These are phyloP conservation scores for Ganoderma lucidum DNA, from an alignment of 1,284 basidiomycete genomes.

Conservation along the genomic window DNA sequence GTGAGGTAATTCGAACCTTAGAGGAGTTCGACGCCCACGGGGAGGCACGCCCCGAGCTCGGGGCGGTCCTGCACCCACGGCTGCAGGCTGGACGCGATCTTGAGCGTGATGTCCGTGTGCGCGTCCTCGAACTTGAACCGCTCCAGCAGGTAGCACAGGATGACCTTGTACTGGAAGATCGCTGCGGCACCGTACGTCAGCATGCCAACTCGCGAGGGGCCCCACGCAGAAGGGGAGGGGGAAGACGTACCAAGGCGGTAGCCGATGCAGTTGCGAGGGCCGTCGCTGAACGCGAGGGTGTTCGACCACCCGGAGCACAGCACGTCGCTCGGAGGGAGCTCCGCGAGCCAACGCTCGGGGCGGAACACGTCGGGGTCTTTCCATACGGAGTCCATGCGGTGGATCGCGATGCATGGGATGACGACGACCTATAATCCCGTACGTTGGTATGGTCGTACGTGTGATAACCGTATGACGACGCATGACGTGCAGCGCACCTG, in stretches of 20 bases:
- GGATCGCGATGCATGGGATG: slow-evolving; percentile 36
- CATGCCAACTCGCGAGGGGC: no score
- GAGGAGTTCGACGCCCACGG: slow-evolving; percentile 15
- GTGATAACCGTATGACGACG: background rate
- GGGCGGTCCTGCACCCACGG: slow-evolving; percentile 19
- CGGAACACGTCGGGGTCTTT: slow-evolving; percentile 40
- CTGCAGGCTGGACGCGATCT: slow-evolving; percentile 29
- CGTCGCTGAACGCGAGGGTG: slow-evolving; percentile 31
- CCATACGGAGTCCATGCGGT: slow-evolving; percentile 39
- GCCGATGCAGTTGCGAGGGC: slow-evolving; percentile 30
- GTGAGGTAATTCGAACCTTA: background rate
- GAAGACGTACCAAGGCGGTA: slow-evolving; percentile 22
- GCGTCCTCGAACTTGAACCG: slow-evolving; percentile 25
- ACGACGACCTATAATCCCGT: slow-evolving; percentile 28
- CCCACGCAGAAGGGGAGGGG: background rate
- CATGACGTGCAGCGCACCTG: slow-evolving; percentile 26
- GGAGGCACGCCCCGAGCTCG: slow-evolving; percentile 12
- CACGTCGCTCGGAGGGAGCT: slow-evolving; percentile 8
- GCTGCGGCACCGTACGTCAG: background rate
- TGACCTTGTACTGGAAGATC: slow-evolving; percentile 23
- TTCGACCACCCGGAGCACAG: slow-evolving; percentile 28
- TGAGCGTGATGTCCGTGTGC: slow-evolving; percentile 15
- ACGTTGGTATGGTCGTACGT: background rate
- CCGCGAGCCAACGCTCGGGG: slow-evolving; percentile 30
- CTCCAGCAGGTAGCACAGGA: slow-evolving; percentile 17